Evolutionary conservation across 1,284 basidiomycete genomes (phyloP), one percentile per base, ranked within the genome.

Genomic region (Rhodofomes roseus): DNA sequence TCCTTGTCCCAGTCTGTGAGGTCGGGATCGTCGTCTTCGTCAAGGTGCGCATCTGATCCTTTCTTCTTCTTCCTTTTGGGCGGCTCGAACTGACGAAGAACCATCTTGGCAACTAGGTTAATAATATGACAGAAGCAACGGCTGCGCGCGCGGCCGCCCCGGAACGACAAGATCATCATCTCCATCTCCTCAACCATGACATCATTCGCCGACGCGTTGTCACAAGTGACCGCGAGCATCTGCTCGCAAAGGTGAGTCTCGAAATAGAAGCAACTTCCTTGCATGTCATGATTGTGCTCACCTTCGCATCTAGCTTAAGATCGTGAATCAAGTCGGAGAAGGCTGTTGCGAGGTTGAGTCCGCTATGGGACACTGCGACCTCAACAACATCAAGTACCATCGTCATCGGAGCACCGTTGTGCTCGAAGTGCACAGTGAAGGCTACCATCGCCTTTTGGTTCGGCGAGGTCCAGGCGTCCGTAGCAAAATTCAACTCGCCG

Each of bases 61-160:
- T 41, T 6, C 6, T 18, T n/a, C 16, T 41, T 41, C 18, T 41
- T 41, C 7, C 16, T 2, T 7, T 55, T 57, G 5, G 43, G 22
- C 1, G 60, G 41, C 22, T 68, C 63, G 54, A 69, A 68, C 23
- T 62, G 59, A 0, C 40, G 20, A 0, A 66, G 18, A 0, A 66
- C 5, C 1, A 46, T 41, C 54, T 75, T 73, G 0, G 66, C 74
- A 0, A 70, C 62, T 0, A 79, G 65, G 48, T 74, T 75, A 1
- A 68, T 53, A 2, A 76, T 66, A 43, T 79, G 76, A 2, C 56
- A 60, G 48, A 74, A 72, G 64, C 73, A 74, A 2, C 65, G 53
- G 0, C 63, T 63, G 4, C 60, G 63, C 29, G 59, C 65, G 11
- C 57, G 23, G 1, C 34, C 44, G 1, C 65, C 62, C 23, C 25